Evolutionary conservation across 2,329 filamentous ascomycete species (phyloP), one percentile per base, ranked within the genome.

Genomic region (Fusarium humuli): DNA sequence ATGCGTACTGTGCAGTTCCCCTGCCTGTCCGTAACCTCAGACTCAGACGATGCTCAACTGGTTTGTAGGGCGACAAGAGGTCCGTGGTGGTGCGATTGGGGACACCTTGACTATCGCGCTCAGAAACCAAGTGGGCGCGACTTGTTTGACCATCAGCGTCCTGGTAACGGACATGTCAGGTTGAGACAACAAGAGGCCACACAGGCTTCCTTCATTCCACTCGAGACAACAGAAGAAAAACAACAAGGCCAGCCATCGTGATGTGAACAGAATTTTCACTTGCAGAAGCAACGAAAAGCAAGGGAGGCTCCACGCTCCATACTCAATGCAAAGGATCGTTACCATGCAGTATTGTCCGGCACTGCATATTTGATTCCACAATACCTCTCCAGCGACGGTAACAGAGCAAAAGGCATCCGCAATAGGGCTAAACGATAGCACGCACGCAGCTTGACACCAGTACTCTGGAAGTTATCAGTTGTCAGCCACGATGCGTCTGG

Each of bases 71-170:
- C 72, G 67, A 73, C 57, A 52, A 57, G 67, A 72, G 66, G 61
- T 63, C 63, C 50, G 62, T 66, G 61, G 69, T 76, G 73, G 73
- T 75, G 73, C 73, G 71, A 75, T 71, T 72, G 59, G 34, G 34
- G 57, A 59, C 70, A 50, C 69, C 65, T 65, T 66, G 49, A 55
- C 37, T 32, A 22, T 55, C 23, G 53, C 63, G 45, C 61, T 48
- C 54, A 60, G 59, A 54, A 53, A 67, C 45, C 48, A 58, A 62
- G 66, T 62, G 57, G 57, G 45, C 54, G 62, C 59, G 41, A 46
- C 60, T 58, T 72, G 67, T 60, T 65, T 56, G 59, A 67, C 57
- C 49, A 65, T 50, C 55, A 62, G 42, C 49, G 55, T 55, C 58
- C 44, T 55, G 61, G 62, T 61, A 55, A 49, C 64, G 61, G 44